Base-by-base conservation (phyloP, 352 stramenopile species). In the Pythium biforme region DNA sequence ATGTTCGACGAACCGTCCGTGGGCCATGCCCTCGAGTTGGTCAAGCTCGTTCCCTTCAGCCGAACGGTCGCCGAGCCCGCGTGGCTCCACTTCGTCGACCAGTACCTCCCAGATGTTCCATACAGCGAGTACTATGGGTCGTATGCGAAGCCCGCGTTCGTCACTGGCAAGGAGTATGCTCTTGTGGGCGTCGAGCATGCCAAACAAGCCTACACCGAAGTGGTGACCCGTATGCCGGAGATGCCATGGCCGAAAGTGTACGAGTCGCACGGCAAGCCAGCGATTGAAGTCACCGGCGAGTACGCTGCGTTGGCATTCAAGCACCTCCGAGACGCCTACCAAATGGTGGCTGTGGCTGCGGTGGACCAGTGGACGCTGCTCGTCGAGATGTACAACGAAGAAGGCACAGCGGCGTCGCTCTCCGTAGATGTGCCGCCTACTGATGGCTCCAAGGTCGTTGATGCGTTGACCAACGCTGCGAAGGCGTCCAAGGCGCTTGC, bases 401-500 rank as follows among this genome's bases (percentile, higher is more conserved):
- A 59, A 59, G 48, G 45, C 27, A 23, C 33, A 22, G 29, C 51
- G 9, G 49, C 2, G 10, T 40, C 33, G 10, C 2, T 17, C 3
- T 25, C 23, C 27, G 10, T 4, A 10, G 17, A 17, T 43, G 10
- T 19, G 10, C 4, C 4, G n/a, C 22, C 15, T 45, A 54, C 46
- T 55, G 31, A 49, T 1, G 33, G 55, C 1, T 27, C 26, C 25
- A 27, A 7, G 12, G 14, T 25, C 33, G 17, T 68, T 43, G 56
- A 56, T 61, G 48, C 58, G 25, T 33, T 77, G 9, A 74, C 68
- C 0, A 73, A 76, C 27, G 61, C 62, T 0, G 74, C 66, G 4
- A 66, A 68, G 64, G 74, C 74, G 4, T 82, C 74, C 10, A 82
- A 79, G 64, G 62, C 59, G 8, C 53, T 71, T n/a, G 58, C 33